Evolutionary conservation across 805 yeast species (phyloP).

Genomic region (Cyberlindnera lachancei): DNA sequence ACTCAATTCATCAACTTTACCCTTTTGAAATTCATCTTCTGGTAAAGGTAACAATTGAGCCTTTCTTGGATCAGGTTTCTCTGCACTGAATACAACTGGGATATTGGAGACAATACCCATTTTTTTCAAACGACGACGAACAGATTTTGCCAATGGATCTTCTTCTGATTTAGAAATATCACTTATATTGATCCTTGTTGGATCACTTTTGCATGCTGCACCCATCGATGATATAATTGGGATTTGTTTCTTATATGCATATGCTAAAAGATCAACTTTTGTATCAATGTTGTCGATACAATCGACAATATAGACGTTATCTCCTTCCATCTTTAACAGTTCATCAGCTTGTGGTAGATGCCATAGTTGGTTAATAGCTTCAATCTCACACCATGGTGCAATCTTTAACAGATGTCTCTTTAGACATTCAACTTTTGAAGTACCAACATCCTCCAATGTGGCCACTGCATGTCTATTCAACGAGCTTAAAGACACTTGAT

Average conservation of each 20-base stretch:
- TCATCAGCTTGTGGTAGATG: constrained; percentile 55
- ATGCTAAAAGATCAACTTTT: constrained; percentile 83
- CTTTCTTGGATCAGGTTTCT: constrained; percentile 93
- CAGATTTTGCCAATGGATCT: constrained; percentile 85
- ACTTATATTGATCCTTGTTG: constrained; percentile 81
- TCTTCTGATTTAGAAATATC: constrained; percentile 89
- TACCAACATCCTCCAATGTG: constrained; percentile 84
- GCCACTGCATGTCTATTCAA: constrained; percentile 95
- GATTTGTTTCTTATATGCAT: constrained; percentile 51
- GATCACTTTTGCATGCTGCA: constrained; percentile 94
- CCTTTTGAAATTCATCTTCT: constrained; percentile 72
- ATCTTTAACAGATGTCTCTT: constrained; percentile 57
- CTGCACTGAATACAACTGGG: constrained; percentile 87
- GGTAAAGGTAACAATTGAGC: constrained; percentile 82
- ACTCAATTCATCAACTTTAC: constrained; percentile 79
- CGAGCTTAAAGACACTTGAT: constrained; percentile 89
- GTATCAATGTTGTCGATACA: constrained; percentile 97
- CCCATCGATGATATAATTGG: constrained; percentile 91
- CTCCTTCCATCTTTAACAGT: constrained; percentile 44
- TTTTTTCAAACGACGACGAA: constrained; percentile 75
- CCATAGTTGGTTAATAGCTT: constrained; percentile 75
- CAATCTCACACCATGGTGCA: constrained; percentile 93
- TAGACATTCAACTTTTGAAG: constrained; percentile 78
- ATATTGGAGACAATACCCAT: constrained; percentile 71
- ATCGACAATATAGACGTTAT: constrained; percentile 73